These are phyloP conservation scores for Isatis lusitanica DNA, from an alignment of 441 rosid genomes.

Conservation along the genomic window DNA sequence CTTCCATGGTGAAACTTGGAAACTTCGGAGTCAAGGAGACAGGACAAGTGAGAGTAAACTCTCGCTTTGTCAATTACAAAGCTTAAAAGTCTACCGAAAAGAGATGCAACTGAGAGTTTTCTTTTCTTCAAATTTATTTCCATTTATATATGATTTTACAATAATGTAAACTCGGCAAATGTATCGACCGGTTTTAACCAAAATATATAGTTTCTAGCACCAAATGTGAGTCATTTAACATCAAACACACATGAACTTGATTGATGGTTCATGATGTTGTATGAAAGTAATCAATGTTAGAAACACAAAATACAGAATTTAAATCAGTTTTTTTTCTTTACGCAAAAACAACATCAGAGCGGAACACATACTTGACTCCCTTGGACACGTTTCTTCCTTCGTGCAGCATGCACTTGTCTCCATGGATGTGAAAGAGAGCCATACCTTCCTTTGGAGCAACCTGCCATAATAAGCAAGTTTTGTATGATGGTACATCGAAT, in stretches of 20 bases:
- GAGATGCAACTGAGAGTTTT: slow-evolving; percentile 21
- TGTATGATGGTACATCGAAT: neutral
- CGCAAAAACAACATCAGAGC: slow-evolving; percentile 92
- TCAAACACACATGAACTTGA: neutral
- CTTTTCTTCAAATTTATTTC: slow-evolving; percentile 20
- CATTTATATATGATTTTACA: neutral
- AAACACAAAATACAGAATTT: slow-evolving; percentile 15
- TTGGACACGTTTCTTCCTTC: slow-evolving; percentile 75
- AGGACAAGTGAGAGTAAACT: slow-evolving; percentile 63
- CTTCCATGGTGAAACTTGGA: slow-evolving; percentile 73
- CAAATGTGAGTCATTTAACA: neutral
- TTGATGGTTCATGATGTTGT: neutral
- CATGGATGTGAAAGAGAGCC: slow-evolving; percentile 94
- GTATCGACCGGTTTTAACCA: neutral
- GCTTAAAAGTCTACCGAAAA: neutral
- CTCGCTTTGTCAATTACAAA: slow-evolving; percentile 45
- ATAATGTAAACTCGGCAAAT: slow-evolving; percentile 9
- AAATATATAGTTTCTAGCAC: neutral
- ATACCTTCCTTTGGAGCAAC: slow-evolving; percentile 92
- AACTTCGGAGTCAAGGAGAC: slow-evolving; percentile 58
- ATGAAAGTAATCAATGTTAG: neutral
- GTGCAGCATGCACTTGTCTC: slow-evolving; percentile 88
- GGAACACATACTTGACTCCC: slow-evolving; percentile 85
- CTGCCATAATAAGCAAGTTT: slow-evolving; percentile 26
- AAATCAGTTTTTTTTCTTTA: slow-evolving; percentile 34